These are phyloP conservation scores for Penicillium taxi DNA, from an alignment of 495 filamentous ascomycete species.

Conservation along the genomic window DNA sequence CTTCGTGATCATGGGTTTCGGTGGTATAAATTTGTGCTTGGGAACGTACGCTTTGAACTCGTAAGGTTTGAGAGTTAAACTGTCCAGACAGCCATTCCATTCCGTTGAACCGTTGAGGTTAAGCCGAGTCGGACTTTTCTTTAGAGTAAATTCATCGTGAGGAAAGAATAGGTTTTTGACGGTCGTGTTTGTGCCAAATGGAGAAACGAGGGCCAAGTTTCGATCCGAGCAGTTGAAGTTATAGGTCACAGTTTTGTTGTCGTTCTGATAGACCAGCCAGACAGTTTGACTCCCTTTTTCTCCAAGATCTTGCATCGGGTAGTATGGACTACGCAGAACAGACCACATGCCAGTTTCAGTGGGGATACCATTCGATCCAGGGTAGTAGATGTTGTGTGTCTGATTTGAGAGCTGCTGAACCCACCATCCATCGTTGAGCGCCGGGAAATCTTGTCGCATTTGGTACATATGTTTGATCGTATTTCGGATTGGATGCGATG, in stretches of 20 bases:
- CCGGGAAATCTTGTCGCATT: constrained; percentile 50
- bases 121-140: constrained; percentile 30
- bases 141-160: constrained; percentile 48
- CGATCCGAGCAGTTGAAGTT: constrained; percentile 50
- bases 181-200: constrained; percentile 47
- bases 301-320: constrained; percentile 45
- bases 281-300: constrained; percentile 45
- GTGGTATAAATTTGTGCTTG: constrained; percentile 37
- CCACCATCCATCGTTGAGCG: constrained; percentile 57
- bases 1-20: constrained; percentile 58
- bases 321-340: constrained; percentile 44
- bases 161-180: constrained; percentile 64
- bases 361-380: constrained; percentile 44
- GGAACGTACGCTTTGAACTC: constrained; percentile 61
- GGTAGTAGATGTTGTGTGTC: constrained; percentile 43
- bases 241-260: constrained; percentile 48
- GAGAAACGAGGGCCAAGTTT: constrained; percentile 46
- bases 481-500: constrained; percentile 57
- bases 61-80: constrained; percentile 46
- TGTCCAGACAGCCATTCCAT: constrained; percentile 50
- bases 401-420: constrained; percentile 55
- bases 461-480: constrained; percentile 61
- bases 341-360: constrained; percentile 67
- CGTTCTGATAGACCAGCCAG: constrained; percentile 64
- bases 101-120: constrained; percentile 36